A percentile compares a stretch with the other conserved stretches of the same genome.
Conservation (phyloP, 306 rosid species). For the Castanea mollissima region DNA sequence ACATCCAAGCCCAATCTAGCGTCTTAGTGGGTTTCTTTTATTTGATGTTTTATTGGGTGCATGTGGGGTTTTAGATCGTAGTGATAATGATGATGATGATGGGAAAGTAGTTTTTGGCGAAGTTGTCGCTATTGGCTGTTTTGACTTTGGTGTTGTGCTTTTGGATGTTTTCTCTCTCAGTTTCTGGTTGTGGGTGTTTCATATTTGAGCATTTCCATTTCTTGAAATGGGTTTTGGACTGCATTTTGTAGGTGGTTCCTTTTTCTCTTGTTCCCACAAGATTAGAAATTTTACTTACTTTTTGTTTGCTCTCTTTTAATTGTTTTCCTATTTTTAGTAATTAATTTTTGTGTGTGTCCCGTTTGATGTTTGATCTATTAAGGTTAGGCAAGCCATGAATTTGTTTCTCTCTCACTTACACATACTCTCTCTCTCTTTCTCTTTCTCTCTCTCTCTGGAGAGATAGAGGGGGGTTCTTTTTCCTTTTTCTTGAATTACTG, state of each 20-base stretch:
- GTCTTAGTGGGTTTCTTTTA: conserved; percentile 35
- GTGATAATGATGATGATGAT: conserved; percentile 22
- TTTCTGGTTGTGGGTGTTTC: conserved; percentile 12
- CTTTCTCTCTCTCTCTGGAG: too few species aligned
- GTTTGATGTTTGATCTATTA: not conserved
- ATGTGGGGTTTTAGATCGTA: conserved; percentile 53
- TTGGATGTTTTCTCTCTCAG: conserved; percentile 21
- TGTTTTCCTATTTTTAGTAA: not conserved
- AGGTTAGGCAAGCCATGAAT: not conserved
- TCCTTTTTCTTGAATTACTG: not conserved
- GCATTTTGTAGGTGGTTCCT: not conserved
- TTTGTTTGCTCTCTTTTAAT: not conserved
- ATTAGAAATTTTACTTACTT: not conserved
- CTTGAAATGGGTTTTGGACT: conserved; percentile 3
- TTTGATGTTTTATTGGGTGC: conserved; percentile 42
- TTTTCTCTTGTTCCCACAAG: not conserved
- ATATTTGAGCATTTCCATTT: not conserved
- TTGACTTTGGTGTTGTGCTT: conserved; percentile 7
- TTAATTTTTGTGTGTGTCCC: not conserved
- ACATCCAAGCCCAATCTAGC: not conserved
- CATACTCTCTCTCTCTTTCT: too few species aligned
- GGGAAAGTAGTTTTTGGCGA: conserved; percentile 19
- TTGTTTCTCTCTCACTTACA: too few species aligned
- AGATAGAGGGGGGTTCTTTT: not conserved
- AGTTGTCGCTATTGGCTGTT: conserved; percentile 8